A percentile compares a stretch with the other conserved stretches of the same genome.
phyloP scores from a whole-genome alignment of 257 asterid genomes.

The Ligustrum vulgare region DNA sequence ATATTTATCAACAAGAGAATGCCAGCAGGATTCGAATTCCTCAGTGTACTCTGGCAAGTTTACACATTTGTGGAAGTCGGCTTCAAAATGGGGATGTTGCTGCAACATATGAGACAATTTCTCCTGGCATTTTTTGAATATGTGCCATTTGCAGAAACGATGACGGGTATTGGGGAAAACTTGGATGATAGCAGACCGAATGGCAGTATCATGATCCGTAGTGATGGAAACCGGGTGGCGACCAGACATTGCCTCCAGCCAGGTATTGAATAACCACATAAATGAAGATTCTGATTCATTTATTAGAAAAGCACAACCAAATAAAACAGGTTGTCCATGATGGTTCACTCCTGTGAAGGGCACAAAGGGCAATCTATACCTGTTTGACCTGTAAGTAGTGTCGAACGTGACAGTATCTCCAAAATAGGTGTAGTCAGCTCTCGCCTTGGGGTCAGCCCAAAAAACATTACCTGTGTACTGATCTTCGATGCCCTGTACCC shows the following conservation, averaged over 20 bases:
- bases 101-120: conserved; percentile 75
- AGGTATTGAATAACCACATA: conserved; percentile 80
- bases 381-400: conserved; percentile 91
- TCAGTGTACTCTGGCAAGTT: conserved; percentile 71
- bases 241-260: conserved; percentile 89
- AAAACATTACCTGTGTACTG: conserved; percentile 74
- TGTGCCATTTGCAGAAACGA: conserved; percentile 97
- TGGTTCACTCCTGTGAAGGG: conserved; percentile 95
- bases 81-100: conserved; percentile 73
- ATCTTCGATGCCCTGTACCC: conserved; percentile 84
- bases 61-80: conserved; percentile 84
- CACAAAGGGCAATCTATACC: conserved; percentile 90
- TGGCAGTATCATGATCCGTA: conserved; percentile 78
- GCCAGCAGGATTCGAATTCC: conserved; percentile 92
- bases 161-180: conserved; percentile 83
- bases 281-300: conserved; percentile 94
- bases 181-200: conserved; percentile 72
- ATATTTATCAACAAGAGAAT: conserved; percentile 66
- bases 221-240: conserved; percentile 79
- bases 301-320: conserved; percentile 89
- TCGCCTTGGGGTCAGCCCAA: conserved; percentile 92
- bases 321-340: conserved; percentile 93
- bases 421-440: conserved; percentile 63
- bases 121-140: conserved; percentile 93
- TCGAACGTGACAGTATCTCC: conserved; percentile 97